Base-by-base conservation (phyloP, 2,329 filamentous ascomycete species). In the Hawksworthiomyces lignivorus region DNA sequence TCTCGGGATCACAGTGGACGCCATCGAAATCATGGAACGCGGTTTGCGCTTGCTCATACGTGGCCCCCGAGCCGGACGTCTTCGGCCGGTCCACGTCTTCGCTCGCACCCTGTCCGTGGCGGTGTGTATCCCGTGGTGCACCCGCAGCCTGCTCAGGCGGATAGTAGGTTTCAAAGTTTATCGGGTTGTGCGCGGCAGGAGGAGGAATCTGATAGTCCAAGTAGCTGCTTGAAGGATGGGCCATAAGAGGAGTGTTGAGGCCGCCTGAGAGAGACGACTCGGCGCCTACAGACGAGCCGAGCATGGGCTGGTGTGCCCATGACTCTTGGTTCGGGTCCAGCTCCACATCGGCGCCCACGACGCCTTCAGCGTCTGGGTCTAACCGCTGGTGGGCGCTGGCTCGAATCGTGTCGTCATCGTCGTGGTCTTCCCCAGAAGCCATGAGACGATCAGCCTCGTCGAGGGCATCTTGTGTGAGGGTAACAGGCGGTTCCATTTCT, bases 21-120 rank as follows among this genome's bases (percentile, higher is more conserved):
- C 86, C 86, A 56, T 92, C 86, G 55, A 92, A 92, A 57, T 89
- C 84, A 31, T 78, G 74, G 65, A 90, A 92, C 4, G 84, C 75
- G 29, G 72, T 63, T 48, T 78, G 67, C 15, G 76, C 76, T 56
- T 84, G 78, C 24, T 82, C 78, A 44, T 71, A 80, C 3, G 82
- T 84, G 42, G 74, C 73, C 34, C 63, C 66, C 4, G 77, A 81
- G 10, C 66, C 72, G 9, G 73, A 65, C 4, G 75, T 77, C 9
- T 60, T 59, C 12, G 67, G 69, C 29, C 73, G 64, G 8, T 43
- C 39, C 4, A 32, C 9, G 3, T 39, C 36, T n/a, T n/a, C n/a
- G n/a, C n/a, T n/a, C n/a, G n/a, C n/a, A n/a, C n/a, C n/a, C n/a
- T n/a, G n/a, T n/a, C n/a, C n/a, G n/a, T n/a, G n/a, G n/a, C n/a